Percentiles rank a stretch among this genome's conserved stretches.
Evolutionary conservation across 1,284 basidiomycete genomes (phyloP).

Genomic region (Somion occarium): DNA sequence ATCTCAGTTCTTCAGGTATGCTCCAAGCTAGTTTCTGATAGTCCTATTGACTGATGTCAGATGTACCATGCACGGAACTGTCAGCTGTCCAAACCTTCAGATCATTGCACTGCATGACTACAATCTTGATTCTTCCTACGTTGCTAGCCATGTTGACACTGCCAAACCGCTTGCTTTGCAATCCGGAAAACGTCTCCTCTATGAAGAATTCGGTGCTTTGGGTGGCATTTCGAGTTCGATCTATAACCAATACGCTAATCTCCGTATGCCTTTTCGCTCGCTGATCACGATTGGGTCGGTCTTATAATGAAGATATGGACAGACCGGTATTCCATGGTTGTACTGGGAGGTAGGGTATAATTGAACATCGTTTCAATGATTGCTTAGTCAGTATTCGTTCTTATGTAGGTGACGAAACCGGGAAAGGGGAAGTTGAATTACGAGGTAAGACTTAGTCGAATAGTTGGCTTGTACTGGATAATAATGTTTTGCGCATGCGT

Average conservation of each 20-base stretch:
- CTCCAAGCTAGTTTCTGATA: not conserved
- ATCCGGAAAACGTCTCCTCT: constrained; percentile 25
- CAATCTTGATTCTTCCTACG: constrained; percentile 24
- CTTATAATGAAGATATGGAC: no score
- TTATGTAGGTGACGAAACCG: constrained; percentile 9
- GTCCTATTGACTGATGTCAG: not conserved
- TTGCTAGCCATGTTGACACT: constrained; percentile 24
- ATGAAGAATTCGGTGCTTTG: constrained; percentile 27
- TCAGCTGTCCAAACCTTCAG: constrained; percentile 23
- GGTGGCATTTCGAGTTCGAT: constrained; percentile 23
- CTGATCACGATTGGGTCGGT: no score
- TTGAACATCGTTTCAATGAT: no score
- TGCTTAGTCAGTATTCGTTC: no score
- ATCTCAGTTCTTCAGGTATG: constrained; percentile 13
- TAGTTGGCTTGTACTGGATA: not conserved
- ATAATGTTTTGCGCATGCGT: not conserved
- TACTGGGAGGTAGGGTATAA: constrained; percentile 15
- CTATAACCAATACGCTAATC: constrained; percentile 23
- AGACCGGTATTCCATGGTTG: constrained; percentile 17
- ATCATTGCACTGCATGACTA: constrained; percentile 28
- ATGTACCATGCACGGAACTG: not conserved
- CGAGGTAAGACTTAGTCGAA: constrained; percentile 6
- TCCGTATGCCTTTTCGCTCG: not conserved
- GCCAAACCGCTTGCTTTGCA: constrained; percentile 20
- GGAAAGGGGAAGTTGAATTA: constrained; percentile 12